These are phyloP conservation scores for Waltergamsia citrina DNA, from an alignment of 2,329 filamentous ascomycete genomes.

Conservation along the genomic window DNA sequence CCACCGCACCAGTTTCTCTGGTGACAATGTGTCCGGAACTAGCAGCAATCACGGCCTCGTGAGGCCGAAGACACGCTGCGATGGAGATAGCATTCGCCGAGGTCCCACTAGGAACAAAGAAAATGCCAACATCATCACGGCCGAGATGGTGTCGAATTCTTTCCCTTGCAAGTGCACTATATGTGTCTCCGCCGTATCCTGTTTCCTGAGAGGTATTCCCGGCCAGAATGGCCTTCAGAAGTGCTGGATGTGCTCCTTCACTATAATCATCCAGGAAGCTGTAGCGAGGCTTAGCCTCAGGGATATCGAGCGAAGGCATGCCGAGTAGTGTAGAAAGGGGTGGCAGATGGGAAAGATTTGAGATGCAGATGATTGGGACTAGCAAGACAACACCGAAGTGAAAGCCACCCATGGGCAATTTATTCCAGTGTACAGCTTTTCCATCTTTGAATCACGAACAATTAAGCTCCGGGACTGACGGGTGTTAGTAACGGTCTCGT, in stretches of 20 bases:
- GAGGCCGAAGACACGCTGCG: conserved; percentile 36
- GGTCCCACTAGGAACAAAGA: conserved; percentile 42
- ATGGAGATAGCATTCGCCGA: conserved; percentile 43
- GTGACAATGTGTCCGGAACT: conserved; percentile 38
- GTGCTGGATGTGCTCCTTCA: conserved; percentile 38
- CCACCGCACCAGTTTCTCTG: conserved; percentile 39
- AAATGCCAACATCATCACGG: conserved; percentile 30
- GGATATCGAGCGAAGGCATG: not conserved
- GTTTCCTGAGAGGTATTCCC: conserved; percentile 34
- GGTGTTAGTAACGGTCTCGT: too few species aligned
- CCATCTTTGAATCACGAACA: too few species aligned
- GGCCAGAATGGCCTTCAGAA: conserved; percentile 33
- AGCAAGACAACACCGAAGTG: too few species aligned
- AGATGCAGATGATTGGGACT: too few species aligned
- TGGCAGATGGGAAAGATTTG: too few species aligned
- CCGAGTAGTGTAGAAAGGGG: not conserved
- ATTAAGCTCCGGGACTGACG: too few species aligned
- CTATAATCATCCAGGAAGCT: conserved; percentile 42
- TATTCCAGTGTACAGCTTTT: too few species aligned
- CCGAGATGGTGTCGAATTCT: conserved; percentile 28
- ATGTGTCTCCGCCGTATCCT: conserved; percentile 36
- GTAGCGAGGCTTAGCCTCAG: conserved; percentile 15
- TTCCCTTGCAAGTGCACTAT: conserved; percentile 27
- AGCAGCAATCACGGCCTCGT: conserved; percentile 40
- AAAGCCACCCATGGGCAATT: too few species aligned